These are phyloP conservation scores for Casuarina cunninghamiana DNA, from an alignment of 306 rosid genomes.

Conservation along the genomic window DNA sequence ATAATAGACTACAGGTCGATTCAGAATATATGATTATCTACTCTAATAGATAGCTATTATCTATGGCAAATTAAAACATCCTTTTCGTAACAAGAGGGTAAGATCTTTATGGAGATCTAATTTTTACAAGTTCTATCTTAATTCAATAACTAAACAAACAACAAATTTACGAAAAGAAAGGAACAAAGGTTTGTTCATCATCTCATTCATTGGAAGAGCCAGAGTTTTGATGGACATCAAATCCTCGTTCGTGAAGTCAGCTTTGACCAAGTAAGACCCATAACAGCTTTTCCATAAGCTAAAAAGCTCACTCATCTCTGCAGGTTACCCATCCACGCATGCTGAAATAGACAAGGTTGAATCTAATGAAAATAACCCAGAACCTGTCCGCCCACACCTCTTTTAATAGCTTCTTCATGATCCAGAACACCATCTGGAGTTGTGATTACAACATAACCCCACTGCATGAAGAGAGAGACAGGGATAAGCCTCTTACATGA, in stretches of 20 bases:
- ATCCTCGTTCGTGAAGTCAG: constrained; percentile 5
- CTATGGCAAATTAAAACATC: background rate
- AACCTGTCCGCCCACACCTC: constrained; percentile 81
- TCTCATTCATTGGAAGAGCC: constrained; percentile 3
- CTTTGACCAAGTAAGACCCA: background rate
- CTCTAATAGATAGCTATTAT: background rate
- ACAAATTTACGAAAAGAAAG: background rate
- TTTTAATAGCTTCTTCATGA: constrained; percentile 78
- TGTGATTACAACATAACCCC: constrained; percentile 95
- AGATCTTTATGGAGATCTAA: background rate
- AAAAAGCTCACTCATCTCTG: background rate
- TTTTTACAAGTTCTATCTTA: background rate
- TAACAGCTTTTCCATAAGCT: no score
- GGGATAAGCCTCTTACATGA: background rate
- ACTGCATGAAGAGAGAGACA: constrained; percentile 51
- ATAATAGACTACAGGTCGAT: background rate
- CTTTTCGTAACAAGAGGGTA: background rate
- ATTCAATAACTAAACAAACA: background rate
- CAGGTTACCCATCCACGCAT: background rate
- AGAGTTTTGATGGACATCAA: constrained; percentile 9
- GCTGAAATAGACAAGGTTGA: background rate
- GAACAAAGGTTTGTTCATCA: background rate
- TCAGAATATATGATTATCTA: background rate
- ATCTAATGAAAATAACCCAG: constrained; percentile 76
- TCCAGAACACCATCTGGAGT: constrained; percentile 96